phyloP scores from a whole-genome alignment of 1,284 basidiomycete genomes.

The Entoloma clypeatum region DNA sequence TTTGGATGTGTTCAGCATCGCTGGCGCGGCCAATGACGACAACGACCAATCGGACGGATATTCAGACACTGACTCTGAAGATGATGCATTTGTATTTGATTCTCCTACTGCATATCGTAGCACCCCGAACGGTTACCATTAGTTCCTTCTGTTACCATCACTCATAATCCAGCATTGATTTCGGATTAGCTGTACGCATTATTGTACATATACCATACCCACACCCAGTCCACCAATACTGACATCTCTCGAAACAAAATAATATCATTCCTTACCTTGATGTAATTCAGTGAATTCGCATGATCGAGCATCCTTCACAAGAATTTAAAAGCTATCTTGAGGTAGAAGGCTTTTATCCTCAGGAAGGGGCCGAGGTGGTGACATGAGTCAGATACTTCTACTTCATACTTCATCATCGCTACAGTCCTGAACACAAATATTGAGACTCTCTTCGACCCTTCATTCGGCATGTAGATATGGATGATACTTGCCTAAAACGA shows the following conservation, averaged over 20 bases:
- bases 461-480: no score
- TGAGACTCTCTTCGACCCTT: no score
- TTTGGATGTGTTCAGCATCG: slow-evolving; percentile 69
- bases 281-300: slow-evolving; percentile 4
- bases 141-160: slow-evolving; percentile 19
- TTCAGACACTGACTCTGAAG: slow-evolving; percentile 56
- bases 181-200: slow-evolving; percentile 17
- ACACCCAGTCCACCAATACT: slow-evolving; percentile 15
- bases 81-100: slow-evolving; percentile 70
- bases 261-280: slow-evolving; percentile 13
- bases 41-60: slow-evolving; percentile 47
- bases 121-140: slow-evolving; percentile 39
- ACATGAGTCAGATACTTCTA: no score
- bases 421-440: no score
- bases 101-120: slow-evolving; percentile 41
- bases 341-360: no score
- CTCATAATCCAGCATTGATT: slow-evolving; percentile 15
- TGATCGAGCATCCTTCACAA: no score
- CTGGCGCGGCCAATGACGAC: slow-evolving; percentile 37
- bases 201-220: slow-evolving; percentile 21
- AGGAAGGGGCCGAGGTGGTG: no score
- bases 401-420: no score
- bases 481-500: no score
- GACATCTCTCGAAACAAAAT: slow-evolving; percentile 15
- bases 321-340: no score